phyloP scores from a whole-genome alignment of 2,329 filamentous ascomycete genomes.

The Paramyrothecium sp. region DNA sequence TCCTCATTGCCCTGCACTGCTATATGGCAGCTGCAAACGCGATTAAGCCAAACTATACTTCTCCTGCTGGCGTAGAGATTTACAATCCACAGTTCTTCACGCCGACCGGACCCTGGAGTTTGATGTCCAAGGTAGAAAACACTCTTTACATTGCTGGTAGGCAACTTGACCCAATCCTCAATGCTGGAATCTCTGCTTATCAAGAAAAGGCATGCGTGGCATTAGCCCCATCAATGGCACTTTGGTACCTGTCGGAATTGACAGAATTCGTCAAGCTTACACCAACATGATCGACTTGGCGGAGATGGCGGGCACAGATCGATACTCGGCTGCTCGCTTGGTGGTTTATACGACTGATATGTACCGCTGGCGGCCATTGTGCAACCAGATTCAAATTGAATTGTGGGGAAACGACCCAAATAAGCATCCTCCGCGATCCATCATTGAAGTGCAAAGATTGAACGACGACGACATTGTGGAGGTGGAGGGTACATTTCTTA shows the following conservation, averaged over 20 bases:
- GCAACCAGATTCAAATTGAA: slow-evolving; percentile 27
- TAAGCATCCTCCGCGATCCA: slow-evolving; percentile 26
- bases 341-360: slow-evolving; percentile 25
- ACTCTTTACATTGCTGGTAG: slow-evolving; percentile 26
- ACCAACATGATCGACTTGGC: slow-evolving; percentile 28
- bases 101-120: slow-evolving; percentile 24
- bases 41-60: slow-evolving; percentile 22
- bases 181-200: not conserved
- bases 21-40: too few relatives aligned
- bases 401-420: slow-evolving; percentile 25
- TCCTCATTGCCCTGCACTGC: too few relatives aligned
- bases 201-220: slow-evolving; percentile 24
- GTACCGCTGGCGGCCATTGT: slow-evolving; percentile 28
- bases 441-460: slow-evolving; percentile 27
- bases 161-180: not conserved
- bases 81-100: slow-evolving; percentile 25
- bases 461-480: slow-evolving; percentile 31
- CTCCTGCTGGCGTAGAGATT: slow-evolving; percentile 21
- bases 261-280: slow-evolving; percentile 27
- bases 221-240: slow-evolving; percentile 26
- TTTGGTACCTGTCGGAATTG: slow-evolving; percentile 22
- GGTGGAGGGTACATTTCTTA: slow-evolving; percentile 25
- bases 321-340: slow-evolving; percentile 10
- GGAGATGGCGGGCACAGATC: slow-evolving; percentile 22
- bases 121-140: slow-evolving; percentile 25